Evolutionary conservation across 495 filamentous ascomycete genomes (phyloP).

Genomic region (Penicillium roqueforti): DNA sequence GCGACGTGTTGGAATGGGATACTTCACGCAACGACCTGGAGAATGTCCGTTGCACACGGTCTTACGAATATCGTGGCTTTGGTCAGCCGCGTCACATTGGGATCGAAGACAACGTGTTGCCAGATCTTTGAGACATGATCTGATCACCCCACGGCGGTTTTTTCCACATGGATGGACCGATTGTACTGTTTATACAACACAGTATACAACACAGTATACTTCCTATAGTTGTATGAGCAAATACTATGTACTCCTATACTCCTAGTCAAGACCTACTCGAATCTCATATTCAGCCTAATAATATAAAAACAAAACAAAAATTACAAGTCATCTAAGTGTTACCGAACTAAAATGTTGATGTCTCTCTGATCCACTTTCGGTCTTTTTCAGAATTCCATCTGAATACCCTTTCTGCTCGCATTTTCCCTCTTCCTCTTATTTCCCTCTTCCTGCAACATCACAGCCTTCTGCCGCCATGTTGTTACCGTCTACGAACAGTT

Average conservation of each 20-base stretch:
- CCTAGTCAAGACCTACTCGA: background rate
- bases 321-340: conserved; percentile 33
- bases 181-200: background rate
- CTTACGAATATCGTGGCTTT: conserved; percentile 8
- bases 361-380: conserved; percentile 31
- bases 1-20: background rate
- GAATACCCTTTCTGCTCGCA: conserved; percentile 10
- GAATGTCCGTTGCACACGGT: too few species aligned
- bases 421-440: conserved; percentile 14
- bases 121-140: conserved; percentile 8
- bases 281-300: too few species aligned
- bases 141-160: background rate
- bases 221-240: too few species aligned
- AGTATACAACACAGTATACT: too few species aligned
- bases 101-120: background rate
- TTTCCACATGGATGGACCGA: background rate
- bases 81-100: conserved; percentile 7
- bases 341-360: conserved; percentile 23
- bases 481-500: conserved; percentile 28
- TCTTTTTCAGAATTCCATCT: conserved; percentile 20
- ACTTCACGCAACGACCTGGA: too few species aligned
- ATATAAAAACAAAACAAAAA: background rate
- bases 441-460: background rate
- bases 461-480: conserved; percentile 18
- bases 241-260: background rate